Percentiles rank a stretch among this genome's conserved stretches.
phyloP scores from a whole-genome alignment of 2,329 filamentous ascomycete genomes.

The Penicillium oxalicum region DNA sequence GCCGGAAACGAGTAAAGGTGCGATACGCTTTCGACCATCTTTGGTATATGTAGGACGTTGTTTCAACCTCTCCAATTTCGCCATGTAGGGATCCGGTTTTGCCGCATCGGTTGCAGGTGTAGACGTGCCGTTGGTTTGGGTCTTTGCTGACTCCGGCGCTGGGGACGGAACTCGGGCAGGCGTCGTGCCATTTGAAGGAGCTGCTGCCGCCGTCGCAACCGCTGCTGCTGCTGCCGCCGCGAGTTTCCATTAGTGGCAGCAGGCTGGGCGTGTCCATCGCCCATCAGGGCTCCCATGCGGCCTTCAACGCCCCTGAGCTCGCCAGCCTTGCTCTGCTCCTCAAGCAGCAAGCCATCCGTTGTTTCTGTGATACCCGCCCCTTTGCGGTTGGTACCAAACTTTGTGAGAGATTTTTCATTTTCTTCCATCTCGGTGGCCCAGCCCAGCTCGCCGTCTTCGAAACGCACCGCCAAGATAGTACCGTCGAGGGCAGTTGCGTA shows the following conservation, averaged over 20 bases:
- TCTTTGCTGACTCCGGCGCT: conserved; percentile 27
- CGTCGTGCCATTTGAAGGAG: conserved; percentile 42
- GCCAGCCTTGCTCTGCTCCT: conserved; percentile 86
- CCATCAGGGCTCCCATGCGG: conserved; percentile 98
- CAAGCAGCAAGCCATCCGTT: conserved; percentile 77
- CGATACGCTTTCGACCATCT: conserved; percentile 93
- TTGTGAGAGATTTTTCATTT: conserved; percentile 87
- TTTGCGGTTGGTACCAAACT: conserved; percentile 82
- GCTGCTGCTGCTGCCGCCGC: not conserved
- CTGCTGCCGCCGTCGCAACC: conserved; percentile 13
- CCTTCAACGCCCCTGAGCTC: conserved; percentile 87
- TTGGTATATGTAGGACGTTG: conserved; percentile 91
- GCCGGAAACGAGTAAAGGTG: conserved; percentile 83
- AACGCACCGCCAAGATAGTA: conserved; percentile 73
- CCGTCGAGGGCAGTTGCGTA: conserved; percentile 87
- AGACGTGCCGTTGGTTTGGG: conserved; percentile 33
- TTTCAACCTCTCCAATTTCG: conserved; percentile 66
- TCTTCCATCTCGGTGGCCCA: conserved; percentile 81
- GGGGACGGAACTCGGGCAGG: conserved; percentile 31
- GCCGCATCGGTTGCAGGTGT: conserved; percentile 30
- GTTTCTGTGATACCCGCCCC: conserved; percentile 89
- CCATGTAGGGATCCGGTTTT: conserved; percentile 50
- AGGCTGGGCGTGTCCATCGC: conserved; percentile 60
- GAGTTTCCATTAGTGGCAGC: conserved; percentile 42
- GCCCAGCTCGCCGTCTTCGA: conserved; percentile 81